Conservation (phyloP, 139 green algal species). For the Zygnema circumcarinatum region DNA sequence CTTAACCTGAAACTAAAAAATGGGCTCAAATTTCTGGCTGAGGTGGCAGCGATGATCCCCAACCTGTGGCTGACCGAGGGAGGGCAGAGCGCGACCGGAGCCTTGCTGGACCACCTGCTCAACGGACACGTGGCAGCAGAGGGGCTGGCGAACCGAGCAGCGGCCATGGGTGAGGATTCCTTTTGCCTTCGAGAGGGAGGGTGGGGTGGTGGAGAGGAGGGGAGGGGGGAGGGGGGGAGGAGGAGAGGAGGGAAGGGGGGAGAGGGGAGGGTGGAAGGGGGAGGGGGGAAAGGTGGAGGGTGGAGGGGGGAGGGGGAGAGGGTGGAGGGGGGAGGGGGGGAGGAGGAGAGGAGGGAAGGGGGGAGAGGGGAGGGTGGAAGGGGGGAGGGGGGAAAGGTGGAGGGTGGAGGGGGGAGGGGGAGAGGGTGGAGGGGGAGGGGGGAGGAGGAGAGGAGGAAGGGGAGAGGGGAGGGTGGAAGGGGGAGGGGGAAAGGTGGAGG, state of each 20-base stretch:
- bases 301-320: not conserved
- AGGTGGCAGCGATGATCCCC: conserved; percentile 10
- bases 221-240: not conserved
- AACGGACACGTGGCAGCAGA: not conserved
- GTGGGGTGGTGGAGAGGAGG: not conserved
- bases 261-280: not conserved
- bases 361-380: not conserved
- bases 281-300: not conserved
- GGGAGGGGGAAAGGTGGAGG: not conserved
- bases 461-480: not conserved
- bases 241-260: not conserved
- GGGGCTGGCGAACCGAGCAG: not conserved
- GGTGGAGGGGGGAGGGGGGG: no score
- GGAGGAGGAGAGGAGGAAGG: not conserved
- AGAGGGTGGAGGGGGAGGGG: not conserved
- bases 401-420: not conserved
- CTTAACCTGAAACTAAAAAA: no score
- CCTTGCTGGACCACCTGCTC: conserved; percentile 9
- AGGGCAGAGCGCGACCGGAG: conserved; percentile 10
- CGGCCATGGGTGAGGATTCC: not conserved
- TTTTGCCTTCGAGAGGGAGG: not conserved
- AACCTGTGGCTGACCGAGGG: conserved; percentile 6
- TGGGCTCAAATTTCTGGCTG: no score
- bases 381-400: not conserved
- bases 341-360: not conserved